These are phyloP conservation scores for Ramaria rubella DNA, from an alignment of 768 basidiomycete species.

Conservation along the genomic window DNA sequence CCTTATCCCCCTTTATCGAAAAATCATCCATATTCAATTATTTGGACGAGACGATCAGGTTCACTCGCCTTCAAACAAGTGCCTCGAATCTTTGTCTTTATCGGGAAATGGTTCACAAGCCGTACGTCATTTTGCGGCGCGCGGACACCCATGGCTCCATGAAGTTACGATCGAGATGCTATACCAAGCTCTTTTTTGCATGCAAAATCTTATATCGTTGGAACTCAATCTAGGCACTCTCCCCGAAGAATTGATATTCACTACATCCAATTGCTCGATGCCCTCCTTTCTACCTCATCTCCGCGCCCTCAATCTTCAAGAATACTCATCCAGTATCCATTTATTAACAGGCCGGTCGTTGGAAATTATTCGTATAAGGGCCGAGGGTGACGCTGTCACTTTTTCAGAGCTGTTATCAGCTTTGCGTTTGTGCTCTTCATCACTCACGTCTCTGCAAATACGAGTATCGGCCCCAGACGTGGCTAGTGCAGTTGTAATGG, in stretches of 20 bases:
- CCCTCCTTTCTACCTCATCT: neutral
- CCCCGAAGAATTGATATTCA: neutral
- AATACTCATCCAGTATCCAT: neutral
- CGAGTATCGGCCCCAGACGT: neutral
- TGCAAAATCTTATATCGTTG: neutral
- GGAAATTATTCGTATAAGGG: neutral
- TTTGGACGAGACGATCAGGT: neutral
- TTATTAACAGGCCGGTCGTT: neutral
- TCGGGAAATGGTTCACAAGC: neutral
- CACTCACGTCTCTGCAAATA: neutral
- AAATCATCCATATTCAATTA: neutral
- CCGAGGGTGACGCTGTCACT: neutral
- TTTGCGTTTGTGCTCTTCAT: neutral
- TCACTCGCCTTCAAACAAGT: neutral
- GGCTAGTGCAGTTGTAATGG: neutral
- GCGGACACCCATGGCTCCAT: neutral
- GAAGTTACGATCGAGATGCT: neutral
- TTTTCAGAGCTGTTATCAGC: neutral
- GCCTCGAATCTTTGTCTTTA: neutral
- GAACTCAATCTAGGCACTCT: neutral
- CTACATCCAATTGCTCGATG: neutral
- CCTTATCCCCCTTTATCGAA: neutral
- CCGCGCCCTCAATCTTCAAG: neutral
- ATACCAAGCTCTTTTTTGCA: neutral
- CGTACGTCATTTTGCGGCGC: neutral